Base-by-base conservation (phyloP, 305 asterid species). In the Solanum hybrid region DNA sequence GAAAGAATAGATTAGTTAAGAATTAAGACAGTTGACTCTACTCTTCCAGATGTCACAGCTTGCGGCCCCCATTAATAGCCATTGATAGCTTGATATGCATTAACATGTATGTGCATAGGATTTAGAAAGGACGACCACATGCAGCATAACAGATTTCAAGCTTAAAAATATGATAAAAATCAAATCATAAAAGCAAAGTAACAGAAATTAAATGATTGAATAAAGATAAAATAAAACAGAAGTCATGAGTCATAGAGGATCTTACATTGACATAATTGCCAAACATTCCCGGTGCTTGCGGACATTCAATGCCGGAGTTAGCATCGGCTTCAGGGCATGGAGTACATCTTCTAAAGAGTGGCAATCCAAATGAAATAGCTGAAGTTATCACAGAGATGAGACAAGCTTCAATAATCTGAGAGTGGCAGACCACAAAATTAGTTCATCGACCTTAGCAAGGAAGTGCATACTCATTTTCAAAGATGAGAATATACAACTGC, bases 181-280 rank as follows among this genome's bases (percentile, higher is more conserved):
- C 29, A 17, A 82, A 45, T 27, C 19, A 27, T 35, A 82, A 34
- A 82, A 45, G 27, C 27, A 45, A 82, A 82, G 72, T 29, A 81
- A 45, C 37, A 45, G 69, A 29, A 17, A 27, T 35, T 51, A 9
- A 45, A 4, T 27, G 38, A 36, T 42, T 82, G 32, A 42, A 42
- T 26, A 40, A 80, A 26, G 36, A 40, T 81, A 38, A 7, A 40
- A 81, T 26, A 42, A 82, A 45, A 45, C 27, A 81, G 72, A 81
- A 42, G 38, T 7, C 24, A 42, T 5, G 2, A 42, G 38, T 7
- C 24, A 42, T 5, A 37, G 27, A 88, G 37, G 76, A 92, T 88
- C 96, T 93, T 94, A 97, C 99, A 90, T 97, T 97, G 87, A 97
- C 99, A 89, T 97, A 97, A 89, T 96, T 97, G 84, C 99, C 99